Conservation (phyloP, 2,329 filamentous ascomycete species). For the Neocucurbitaria cava region DNA sequence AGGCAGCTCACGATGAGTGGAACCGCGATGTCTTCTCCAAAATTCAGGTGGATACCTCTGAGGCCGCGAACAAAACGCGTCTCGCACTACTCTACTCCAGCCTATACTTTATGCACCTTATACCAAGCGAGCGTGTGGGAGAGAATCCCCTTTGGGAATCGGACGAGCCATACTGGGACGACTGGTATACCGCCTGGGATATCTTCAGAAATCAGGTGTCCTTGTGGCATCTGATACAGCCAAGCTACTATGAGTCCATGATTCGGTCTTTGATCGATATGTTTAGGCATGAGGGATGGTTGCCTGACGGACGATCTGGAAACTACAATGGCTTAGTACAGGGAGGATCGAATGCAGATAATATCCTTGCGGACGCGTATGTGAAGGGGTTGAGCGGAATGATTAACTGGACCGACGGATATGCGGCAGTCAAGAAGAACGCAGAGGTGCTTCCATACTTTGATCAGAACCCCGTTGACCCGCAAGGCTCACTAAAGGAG, state of each 20-base stretch:
- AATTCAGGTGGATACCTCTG: conserved; percentile 50
- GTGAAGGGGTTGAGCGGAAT: conserved; percentile 67
- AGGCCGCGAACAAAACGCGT: conserved; percentile 38
- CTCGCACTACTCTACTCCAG: conserved; percentile 44
- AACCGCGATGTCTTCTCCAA: conserved; percentile 65
- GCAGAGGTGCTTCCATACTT: conserved; percentile 62
- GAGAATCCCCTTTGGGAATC: conserved; percentile 75
- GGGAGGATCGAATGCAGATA: conserved; percentile 47
- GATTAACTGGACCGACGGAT: conserved; percentile 75
- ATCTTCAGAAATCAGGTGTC: conserved; percentile 63
- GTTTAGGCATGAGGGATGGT: conserved; percentile 65
- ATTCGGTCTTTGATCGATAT: conserved; percentile 74
- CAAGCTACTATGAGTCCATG: conserved; percentile 68
- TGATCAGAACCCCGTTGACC: conserved; percentile 44
- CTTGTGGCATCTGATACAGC: conserved; percentile 67
- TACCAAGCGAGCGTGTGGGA: conserved; percentile 52
- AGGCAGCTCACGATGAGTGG: conserved; percentile 54
- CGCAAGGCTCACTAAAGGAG: conserved; percentile 50
- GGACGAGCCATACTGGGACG: conserved; percentile 71
- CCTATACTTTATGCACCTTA: conserved; percentile 48
- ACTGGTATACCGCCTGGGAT: conserved; percentile 79
- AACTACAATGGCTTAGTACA: conserved; percentile 63
- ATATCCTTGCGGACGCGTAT: conserved; percentile 70
- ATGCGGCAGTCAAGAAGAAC: conserved; percentile 74
- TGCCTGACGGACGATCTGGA: conserved; percentile 70